A percentile compares a stretch with the other conserved stretches of the same genome.
Evolutionary conservation across 306 rosid genomes (phyloP).

Genomic region (Astragalus glycyphyllos): DNA sequence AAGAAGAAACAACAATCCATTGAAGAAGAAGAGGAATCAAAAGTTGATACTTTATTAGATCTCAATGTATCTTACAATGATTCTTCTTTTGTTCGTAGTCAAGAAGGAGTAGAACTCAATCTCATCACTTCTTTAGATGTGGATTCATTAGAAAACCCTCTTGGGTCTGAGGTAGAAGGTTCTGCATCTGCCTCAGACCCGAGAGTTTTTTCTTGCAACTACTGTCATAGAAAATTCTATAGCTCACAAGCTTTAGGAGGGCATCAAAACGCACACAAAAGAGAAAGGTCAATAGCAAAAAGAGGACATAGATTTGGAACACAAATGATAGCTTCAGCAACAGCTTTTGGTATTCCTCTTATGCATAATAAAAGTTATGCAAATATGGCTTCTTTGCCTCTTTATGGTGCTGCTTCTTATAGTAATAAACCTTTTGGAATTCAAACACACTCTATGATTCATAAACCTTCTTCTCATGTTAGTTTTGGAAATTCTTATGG

Average conservation of each 20-base stretch:
- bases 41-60: conserved; percentile 49
- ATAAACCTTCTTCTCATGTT: conserved; percentile 58
- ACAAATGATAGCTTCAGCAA: conserved; percentile 53
- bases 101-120: conserved; percentile 54
- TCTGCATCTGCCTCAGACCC: conserved; percentile 42
- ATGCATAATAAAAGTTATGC: conserved; percentile 43
- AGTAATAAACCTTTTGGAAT: conserved; percentile 57
- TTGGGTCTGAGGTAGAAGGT: conserved; percentile 43
- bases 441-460: conserved; percentile 71
- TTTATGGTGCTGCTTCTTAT: conserved; percentile 47
- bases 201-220: conserved; percentile 82
- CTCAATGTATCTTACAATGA: conserved; percentile 51
- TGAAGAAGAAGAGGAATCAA: conserved; percentile 54
- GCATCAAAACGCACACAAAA: conserved; percentile 94
- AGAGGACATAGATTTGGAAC: conserved; percentile 66
- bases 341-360: conserved; percentile 64
- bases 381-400: conserved; percentile 72
- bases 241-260: conserved; percentile 96
- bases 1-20: conserved; percentile 51
- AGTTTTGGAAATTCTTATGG: conserved; percentile 50
- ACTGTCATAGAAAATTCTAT: conserved; percentile 85
- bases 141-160: conserved; percentile 41
- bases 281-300: conserved; percentile 82
- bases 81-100: conserved; percentile 9
- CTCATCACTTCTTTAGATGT: conserved; percentile 59